Evolutionary conservation across 2,329 filamentous ascomycete genomes (phyloP).

Genomic region (Pseudocercospora cruenta): DNA sequence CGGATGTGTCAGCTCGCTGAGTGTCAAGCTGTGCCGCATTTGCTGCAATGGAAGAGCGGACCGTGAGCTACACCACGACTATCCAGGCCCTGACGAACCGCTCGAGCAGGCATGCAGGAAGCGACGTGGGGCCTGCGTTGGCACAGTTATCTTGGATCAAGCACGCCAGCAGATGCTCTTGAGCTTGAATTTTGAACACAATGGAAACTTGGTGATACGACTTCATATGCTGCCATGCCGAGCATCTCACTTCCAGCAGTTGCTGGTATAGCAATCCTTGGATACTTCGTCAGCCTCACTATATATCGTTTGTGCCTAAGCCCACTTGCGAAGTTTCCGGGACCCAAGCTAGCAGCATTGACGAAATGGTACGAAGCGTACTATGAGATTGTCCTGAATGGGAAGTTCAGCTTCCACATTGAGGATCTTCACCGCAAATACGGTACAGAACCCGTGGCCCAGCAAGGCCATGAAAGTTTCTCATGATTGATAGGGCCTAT

Average conservation of each 20-base stretch:
- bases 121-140: conserved; percentile 5
- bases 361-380: conserved; percentile 37
- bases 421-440: conserved; percentile 34
- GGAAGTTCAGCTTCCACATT: conserved; percentile 34
- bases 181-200: conserved; percentile 5
- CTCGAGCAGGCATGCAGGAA: conserved; percentile 10
- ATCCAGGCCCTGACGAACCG: background rate
- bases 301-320: conserved; percentile 32
- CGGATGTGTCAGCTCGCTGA: background rate
- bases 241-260: conserved; percentile 11
- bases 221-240: conserved; percentile 11
- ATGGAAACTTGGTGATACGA: background rate
- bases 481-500: conserved; percentile 25
- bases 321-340: conserved; percentile 35
- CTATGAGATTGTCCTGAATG: conserved; percentile 33
- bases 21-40: background rate
- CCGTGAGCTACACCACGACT: conserved; percentile 5
- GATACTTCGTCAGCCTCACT: conserved; percentile 21
- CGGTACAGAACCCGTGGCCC: conserved; percentile 21
- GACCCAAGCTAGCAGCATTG: conserved; percentile 34
- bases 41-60: background rate
- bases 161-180: background rate
- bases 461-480: background rate
- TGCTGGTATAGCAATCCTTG: conserved; percentile 10
- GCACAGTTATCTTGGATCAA: background rate